Base-by-base conservation (phyloP, 768 basidiomycete genomes). In the Suillus ampliporus region DNA sequence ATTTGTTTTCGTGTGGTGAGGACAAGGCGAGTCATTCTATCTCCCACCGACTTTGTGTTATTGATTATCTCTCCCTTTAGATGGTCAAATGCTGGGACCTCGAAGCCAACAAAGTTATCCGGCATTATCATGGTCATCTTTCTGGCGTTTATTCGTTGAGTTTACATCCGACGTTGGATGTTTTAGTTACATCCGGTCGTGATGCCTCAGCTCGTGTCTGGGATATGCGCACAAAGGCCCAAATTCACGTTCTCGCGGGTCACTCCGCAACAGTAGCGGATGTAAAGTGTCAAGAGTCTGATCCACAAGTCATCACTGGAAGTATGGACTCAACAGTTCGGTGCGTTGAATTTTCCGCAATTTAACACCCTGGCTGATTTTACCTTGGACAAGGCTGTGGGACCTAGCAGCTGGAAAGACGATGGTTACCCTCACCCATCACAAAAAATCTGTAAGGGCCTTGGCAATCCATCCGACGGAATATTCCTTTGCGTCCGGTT, bases 71-170 rank as follows among this genome's bases (percentile, higher is more conserved):
- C 5, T n/a, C 9, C 26, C 26, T 41, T 15, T 72, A 97, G 95
- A 99, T 98, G 97, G 97, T 99, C 40, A 99, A 98, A 80, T 99
- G 97, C 69, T 99, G 97, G 97, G 97, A 99, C 71, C 79, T 99
- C 56, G 97, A 99, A 76, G 91, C 92, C 31, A 99, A 99, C 83
- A 99, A 99, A 77, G 97, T 99, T 63, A 99, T 99, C 60, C 87
- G 97, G 21, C 95, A 98, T 77, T 99, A 99, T 72, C 97, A 99
- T 73, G 97, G 97, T 2, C 97, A 99, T 75, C 85, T 97, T 23
- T 98, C 96, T 0, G 97, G 97, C 48, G 96, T 99, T n/a, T 99
- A 99, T 70, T 83, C 95, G 0, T 83, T 99, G 60, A 87, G 90
- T 23, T 81, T 99, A 2, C 97, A 99, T 71, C 97, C 97, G 1